Evolutionary conservation across 306 rosid species (phyloP).

Genomic region (Delonix regia): DNA sequence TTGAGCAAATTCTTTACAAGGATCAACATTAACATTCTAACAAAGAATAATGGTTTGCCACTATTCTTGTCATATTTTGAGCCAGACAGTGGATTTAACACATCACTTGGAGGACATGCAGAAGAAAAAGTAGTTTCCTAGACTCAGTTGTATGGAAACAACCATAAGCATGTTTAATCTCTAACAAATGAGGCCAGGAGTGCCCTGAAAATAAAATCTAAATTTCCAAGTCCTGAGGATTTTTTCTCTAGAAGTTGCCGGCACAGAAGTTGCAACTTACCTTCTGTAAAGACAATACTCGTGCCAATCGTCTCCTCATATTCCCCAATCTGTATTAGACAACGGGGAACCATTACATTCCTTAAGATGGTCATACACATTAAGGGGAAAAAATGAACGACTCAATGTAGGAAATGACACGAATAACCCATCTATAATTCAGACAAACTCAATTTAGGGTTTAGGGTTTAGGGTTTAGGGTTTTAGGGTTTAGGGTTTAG

Average conservation of each 20-base stretch:
- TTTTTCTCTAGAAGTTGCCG: not conserved
- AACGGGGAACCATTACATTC: conserved; percentile 23
- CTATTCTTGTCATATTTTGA: not conserved
- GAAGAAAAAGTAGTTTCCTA: conserved; percentile 22
- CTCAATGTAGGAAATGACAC: not conserved
- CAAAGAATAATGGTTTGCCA: not conserved
- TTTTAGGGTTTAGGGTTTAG: no score
- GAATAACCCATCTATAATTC: conserved; percentile 1
- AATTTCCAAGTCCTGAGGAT: not conserved
- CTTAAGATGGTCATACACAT: not conserved
- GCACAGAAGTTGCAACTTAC: conserved; percentile 39
- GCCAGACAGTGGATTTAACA: not conserved
- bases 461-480: no score
- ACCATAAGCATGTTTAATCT: not conserved
- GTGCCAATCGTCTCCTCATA: conserved; percentile 80
- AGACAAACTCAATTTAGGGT: not conserved
- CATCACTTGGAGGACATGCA: conserved; percentile 15
- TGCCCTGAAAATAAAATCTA: not conserved
- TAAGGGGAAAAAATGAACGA: not conserved
- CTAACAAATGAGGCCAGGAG: not conserved
- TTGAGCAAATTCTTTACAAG: not conserved
- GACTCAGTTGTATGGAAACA: conserved; percentile 19
- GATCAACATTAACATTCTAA: not conserved
- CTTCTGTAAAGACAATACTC: conserved; percentile 69
- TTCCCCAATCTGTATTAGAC: conserved; percentile 65